Evolutionary conservation across 352 stramenopile genomes (phyloP), one percentile per base, ranked within the genome.

Genomic region (Pythium dissotocum): DNA sequence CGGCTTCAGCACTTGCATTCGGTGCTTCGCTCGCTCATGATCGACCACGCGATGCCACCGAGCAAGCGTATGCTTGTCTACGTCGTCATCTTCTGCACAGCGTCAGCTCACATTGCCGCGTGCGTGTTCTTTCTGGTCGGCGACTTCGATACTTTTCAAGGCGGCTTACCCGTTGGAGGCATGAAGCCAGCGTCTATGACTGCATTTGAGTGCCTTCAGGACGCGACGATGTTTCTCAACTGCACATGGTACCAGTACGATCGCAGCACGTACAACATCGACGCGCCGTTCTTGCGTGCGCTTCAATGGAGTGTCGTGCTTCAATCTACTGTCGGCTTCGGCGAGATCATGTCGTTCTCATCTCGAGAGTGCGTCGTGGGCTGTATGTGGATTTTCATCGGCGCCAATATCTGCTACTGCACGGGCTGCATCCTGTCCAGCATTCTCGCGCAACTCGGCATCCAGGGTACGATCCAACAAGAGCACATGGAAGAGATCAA

Each of bases 211-310:
- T 91, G 83, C 28, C 77, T 91, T 7, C 67, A 83, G 16, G 69
- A 85, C 55, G 80, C 83, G 0, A 87, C 67, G 26, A 10, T 78
- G 2, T 79, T 70, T n/a, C 72, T 73, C 9, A 92, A 90, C 52
- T 92, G 84, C 35, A 89, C 82, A 4, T 92, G 84, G 84, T 87
- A 87, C 33, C 78, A 89, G 52, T 87, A 85, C 58, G 84, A 92
- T 40, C 78, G 75, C 28, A 90, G 79, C 58, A 75, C 60, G 1
- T 92, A 84, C 48, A 72, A 82, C 38, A 78, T 90, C 18, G 80
- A 89, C 32, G 75, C 82, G 2, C 82, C 80, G 14, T 90, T 87
- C 52, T 56, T 90, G 52, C 76, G 84, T 0, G 85, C 84, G 6
- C 69, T 90, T 18, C 70, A 90, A 32, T 92, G 84, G 84, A 92